Evolutionary conservation across 441 rosid genomes (phyloP).

Genomic region (Theobroma grandiflorum): DNA sequence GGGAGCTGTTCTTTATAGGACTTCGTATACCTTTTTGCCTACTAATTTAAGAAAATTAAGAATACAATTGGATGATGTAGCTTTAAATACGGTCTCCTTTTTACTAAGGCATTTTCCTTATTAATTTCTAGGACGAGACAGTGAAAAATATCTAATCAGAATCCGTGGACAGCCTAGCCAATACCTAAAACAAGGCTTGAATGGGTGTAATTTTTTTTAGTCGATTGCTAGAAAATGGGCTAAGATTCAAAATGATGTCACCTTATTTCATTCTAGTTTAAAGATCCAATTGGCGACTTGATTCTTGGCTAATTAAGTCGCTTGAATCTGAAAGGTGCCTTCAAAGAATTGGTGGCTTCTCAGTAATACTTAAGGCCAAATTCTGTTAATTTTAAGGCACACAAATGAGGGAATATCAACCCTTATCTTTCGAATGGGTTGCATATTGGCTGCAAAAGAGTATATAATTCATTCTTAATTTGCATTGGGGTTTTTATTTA

Average conservation of each 20-base stretch:
- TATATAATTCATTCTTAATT: neutral
- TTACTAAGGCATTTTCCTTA: no score
- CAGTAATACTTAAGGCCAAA: neutral
- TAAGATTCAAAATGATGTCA: neutral
- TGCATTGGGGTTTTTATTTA: neutral
- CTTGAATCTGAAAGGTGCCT: constrained; percentile 1
- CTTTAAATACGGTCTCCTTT: no score
- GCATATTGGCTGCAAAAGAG: constrained; percentile 1
- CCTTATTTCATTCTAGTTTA: neutral
- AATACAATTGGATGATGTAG: no score
- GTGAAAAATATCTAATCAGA: no score
- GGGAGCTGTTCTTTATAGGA: no score
- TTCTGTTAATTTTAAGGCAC: neutral
- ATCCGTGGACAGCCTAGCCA: no score
- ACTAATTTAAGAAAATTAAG: no score
- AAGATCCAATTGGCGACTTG: neutral
- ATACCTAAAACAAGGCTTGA: neutral
- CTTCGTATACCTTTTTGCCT: no score
- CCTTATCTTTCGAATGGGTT: neutral
- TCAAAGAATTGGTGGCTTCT: neutral
- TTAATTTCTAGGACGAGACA: no score
- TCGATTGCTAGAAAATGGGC: neutral
- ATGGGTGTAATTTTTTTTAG: neutral
- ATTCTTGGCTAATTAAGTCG: neutral
- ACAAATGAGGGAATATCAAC: neutral